These are phyloP conservation scores for Poa pratensis DNA, from an alignment of 176 grass and related monocot genomes.

Conservation along the genomic window DNA sequence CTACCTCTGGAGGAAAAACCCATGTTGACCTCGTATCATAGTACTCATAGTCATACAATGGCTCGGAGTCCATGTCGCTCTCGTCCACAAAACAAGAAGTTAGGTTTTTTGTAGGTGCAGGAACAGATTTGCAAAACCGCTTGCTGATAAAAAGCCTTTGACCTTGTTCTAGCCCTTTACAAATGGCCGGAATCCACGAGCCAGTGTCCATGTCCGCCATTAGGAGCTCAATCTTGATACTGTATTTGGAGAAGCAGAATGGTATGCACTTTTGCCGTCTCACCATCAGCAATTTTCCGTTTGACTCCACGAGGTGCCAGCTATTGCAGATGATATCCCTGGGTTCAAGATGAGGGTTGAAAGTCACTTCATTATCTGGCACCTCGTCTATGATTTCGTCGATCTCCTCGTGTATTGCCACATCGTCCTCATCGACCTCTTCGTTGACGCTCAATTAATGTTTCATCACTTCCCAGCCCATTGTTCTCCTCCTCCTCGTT, in stretches of 20 bases:
- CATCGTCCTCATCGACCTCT: too few relatives aligned
- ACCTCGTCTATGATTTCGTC: neutral
- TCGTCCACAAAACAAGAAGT: neutral
- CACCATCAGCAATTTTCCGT: neutral
- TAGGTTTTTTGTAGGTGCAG: neutral
- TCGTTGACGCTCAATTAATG: too few relatives aligned
- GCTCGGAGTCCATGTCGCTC: neutral
- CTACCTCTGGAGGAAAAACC: neutral
- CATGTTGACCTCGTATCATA: neutral
- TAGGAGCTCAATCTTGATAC: neutral
- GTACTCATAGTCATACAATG: neutral
- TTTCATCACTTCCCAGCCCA: too few relatives aligned
- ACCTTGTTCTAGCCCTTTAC: neutral
- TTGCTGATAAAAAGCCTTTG: neutral
- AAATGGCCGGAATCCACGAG: neutral
- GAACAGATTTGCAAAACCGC: neutral
- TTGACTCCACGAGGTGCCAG: neutral
- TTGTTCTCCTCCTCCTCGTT: too few relatives aligned
- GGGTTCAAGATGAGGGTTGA: neutral
- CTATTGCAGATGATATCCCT: neutral
- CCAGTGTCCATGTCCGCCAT: neutral
- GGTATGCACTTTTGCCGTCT: neutral
- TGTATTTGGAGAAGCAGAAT: neutral
- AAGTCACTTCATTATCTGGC: neutral
- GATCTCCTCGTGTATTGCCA: too few relatives aligned